These are phyloP conservation scores for Zymoseptoria ardabiliae DNA, from an alignment of 2,329 filamentous ascomycete genomes.

Conservation along the genomic window DNA sequence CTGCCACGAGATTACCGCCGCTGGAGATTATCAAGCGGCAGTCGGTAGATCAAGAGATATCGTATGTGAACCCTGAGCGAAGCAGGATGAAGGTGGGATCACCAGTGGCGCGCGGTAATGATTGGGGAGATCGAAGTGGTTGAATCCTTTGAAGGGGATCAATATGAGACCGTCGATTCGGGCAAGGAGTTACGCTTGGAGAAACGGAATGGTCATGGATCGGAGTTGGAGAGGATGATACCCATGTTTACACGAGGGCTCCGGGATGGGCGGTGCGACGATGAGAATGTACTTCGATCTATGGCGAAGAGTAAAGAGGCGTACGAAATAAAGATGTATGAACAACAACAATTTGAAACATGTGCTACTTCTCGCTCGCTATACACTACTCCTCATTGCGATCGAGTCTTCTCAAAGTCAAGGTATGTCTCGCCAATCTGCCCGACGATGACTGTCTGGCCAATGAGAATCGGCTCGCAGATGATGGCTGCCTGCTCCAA, in stretches of 20 bases:
- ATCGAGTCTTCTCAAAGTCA: not conserved
- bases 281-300: not conserved
- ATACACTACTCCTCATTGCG: not conserved
- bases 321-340: not conserved
- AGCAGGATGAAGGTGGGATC: not conserved
- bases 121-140: not conserved
- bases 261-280: not conserved
- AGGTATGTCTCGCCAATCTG: not conserved
- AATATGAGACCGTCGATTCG: too few relatives aligned
- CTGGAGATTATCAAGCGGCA: constrained; percentile 17
- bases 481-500: constrained; percentile 1
- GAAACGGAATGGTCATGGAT: not conserved
- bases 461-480: not conserved
- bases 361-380: not conserved
- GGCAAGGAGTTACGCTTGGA: not conserved
- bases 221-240: not conserved
- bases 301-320: not conserved
- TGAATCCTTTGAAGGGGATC: not conserved
- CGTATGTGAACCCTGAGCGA: constrained; percentile 3
- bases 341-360: not conserved
- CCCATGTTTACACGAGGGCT: not conserved
- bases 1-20: constrained; percentile 2
- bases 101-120: not conserved
- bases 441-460: not conserved
- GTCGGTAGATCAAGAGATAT: constrained; percentile 14